Conservation (phyloP, 2,329 filamentous ascomycete species). For the Teratosphaeria zuluensis region DNA sequence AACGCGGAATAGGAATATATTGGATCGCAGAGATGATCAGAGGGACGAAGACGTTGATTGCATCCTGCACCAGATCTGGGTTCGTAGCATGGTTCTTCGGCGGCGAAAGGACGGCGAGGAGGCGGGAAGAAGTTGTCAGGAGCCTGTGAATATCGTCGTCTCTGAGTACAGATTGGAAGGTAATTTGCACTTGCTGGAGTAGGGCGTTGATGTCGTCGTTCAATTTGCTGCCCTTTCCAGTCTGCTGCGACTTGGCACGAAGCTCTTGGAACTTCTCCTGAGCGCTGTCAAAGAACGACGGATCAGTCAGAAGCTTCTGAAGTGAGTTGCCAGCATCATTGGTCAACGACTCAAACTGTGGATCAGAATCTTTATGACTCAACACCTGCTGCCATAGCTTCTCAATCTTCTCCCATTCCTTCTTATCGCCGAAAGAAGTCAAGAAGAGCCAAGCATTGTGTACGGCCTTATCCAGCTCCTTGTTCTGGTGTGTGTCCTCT, state of each 20-base stretch:
- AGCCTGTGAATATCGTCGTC: constrained; percentile 66
- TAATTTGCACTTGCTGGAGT: constrained; percentile 57
- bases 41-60: constrained; percentile 71
- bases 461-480: constrained; percentile 63
- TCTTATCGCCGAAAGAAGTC: constrained; percentile 64
- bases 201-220: constrained; percentile 64
- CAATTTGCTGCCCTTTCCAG: constrained; percentile 58
- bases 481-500: constrained; percentile 63
- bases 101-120: constrained; percentile 62
- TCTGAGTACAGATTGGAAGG: constrained; percentile 57
- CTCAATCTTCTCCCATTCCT: constrained; percentile 69
- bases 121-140: constrained; percentile 51
- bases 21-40: constrained; percentile 68
- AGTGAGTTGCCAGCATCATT: constrained; percentile 62
- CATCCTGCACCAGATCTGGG: constrained; percentile 62
- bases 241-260: constrained; percentile 44
- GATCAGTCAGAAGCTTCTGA: constrained; percentile 75
- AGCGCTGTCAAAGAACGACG: constrained; percentile 71
- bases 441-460: constrained; percentile 73
- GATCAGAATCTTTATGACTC: constrained; percentile 64
- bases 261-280: constrained; percentile 55
- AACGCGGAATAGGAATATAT: constrained; percentile 76
- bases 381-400: constrained; percentile 59
- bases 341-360: constrained; percentile 72
- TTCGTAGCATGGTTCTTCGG: constrained; percentile 51